Base-by-base conservation (phyloP, 1,139 yeast genomes). In the Kazachstania sp. region DNA sequence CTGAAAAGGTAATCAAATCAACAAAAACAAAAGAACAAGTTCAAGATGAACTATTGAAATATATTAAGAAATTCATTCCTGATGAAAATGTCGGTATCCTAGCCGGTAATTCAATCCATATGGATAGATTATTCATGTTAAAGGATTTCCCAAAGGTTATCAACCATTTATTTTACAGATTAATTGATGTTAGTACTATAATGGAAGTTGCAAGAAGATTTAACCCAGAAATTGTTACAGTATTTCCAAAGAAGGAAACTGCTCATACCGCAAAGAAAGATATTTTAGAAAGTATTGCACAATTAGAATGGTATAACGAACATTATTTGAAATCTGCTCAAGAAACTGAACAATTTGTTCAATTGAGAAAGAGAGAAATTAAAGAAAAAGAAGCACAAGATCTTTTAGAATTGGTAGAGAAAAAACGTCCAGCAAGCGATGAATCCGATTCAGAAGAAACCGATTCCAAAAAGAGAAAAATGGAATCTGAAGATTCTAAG, bases 81-180 rank as follows among this genome's bases (percentile, higher is more conserved):
- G 72, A 70, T n/a, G 67, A 71, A 16, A 71, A 77, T 7, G 61
- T 65, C 4, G 96, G 86, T 1, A 67, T 92, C 0, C 68, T 94
- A 51, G 95, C 95, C 0, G 99, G 99, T 1, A 92, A 90, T 59
- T 77, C 95, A 0, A 80, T 94, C 26, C 97, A 94, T 64, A 84
- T 87, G 81, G 99, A 94, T 65, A 77, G 88, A 51, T 73, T 84
- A 49, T 94, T 92, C 67, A 77, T 94, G 84, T 70, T 80, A 63
- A 74, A 78, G 44, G 96, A 92, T 58, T 81, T 92, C 68, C 97
- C 97, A 1, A 64, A 72, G 43, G 81, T 87, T 6, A 66, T 81
- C 20, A 82, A 83, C 29, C 81, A 78, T 59, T 70, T 92, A 54
- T 90, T 83, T 61, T 92, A 94, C 64, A 74, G 99, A 45, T 73